These are phyloP conservation scores for Scenedesmus sp. DNA, from an alignment of 163 green algal species.

Conservation along the genomic window DNA sequence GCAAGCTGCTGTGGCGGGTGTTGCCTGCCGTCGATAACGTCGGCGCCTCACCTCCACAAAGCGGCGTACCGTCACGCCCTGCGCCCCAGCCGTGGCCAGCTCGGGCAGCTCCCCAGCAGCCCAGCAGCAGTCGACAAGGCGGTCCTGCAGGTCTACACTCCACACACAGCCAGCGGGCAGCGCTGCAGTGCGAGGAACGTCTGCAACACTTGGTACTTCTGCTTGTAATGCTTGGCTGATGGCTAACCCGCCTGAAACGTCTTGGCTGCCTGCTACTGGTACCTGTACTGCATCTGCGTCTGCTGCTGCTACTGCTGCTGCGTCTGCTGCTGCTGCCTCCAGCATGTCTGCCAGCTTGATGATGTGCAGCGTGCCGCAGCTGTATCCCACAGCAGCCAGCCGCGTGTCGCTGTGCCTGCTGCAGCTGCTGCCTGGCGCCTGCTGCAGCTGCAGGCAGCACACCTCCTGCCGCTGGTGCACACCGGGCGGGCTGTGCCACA, in stretches of 20 bases:
- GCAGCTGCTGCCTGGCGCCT: neutral
- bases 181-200: neutral
- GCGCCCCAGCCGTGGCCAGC: constrained; percentile 24
- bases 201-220: neutral
- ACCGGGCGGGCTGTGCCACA: neutral
- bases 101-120: constrained; percentile 6
- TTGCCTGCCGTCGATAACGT: neutral
- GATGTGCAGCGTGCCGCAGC: constrained; percentile 21
- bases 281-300: neutral
- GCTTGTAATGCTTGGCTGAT: neutral
- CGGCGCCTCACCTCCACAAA: constrained; percentile 20
- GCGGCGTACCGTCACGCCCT: neutral
- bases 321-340: neutral
- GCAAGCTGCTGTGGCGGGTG: neutral
- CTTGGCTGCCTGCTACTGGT: neutral
- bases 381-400: constrained; percentile 25
- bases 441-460: constrained; percentile 35
- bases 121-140: constrained; percentile 17
- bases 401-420: neutral
- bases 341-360: neutral
- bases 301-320: neutral
- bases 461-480: neutral
- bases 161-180: neutral
- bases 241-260: neutral
- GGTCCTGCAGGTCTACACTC: constrained; percentile 21